Conservation (phyloP, 192 early-diverging fungal species). For the Podila epigama region DNA sequence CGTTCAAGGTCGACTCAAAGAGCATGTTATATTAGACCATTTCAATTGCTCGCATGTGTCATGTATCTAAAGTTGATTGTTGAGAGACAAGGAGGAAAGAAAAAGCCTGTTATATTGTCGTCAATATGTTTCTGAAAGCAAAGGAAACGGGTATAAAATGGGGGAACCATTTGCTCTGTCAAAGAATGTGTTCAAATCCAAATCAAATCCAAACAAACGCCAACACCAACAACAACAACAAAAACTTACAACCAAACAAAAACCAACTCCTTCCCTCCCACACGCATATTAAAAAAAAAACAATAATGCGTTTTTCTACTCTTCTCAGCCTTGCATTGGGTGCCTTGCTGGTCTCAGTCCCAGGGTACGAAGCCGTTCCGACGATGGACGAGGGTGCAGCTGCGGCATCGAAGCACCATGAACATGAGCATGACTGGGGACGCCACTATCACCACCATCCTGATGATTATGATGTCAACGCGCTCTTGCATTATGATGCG, state of each 20-base stretch:
- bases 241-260: not conserved
- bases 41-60: no score
- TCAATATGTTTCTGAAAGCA: no score
- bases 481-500: not conserved
- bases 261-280: not conserved
- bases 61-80: no score
- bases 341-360: not conserved
- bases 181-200: not conserved
- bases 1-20: no score
- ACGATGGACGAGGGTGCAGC: not conserved
- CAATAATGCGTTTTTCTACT: conserved; percentile 7
- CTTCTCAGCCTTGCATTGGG: conserved; percentile 4
- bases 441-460: not conserved
- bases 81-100: no score
- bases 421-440: not conserved
- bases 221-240: not conserved
- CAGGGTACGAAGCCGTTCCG: not conserved
- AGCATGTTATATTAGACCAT: no score
- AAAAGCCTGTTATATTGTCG: no score
- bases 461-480: not conserved
- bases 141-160: no score
- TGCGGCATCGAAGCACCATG: not conserved
- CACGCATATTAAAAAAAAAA: not conserved
- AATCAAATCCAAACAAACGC: not conserved
- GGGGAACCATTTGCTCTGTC: not conserved